These are phyloP conservation scores for Tetrahymena thermophila DNA, from an alignment of 73 alveolate species.

Conservation along the genomic window DNA sequence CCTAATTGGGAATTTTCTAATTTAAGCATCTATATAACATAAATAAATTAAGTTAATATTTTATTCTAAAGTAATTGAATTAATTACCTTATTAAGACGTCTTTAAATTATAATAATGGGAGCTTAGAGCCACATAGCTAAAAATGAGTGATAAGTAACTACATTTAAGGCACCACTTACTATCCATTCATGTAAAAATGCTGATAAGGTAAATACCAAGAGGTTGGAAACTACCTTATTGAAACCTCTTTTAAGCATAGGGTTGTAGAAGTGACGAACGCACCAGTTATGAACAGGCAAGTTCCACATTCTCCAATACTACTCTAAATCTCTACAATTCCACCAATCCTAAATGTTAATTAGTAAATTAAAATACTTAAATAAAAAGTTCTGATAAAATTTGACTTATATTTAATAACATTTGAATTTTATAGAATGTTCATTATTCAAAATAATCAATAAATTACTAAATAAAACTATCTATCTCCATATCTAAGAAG, in stretches of 20 bases:
- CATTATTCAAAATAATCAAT: too few relatives aligned
- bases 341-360: conserved; percentile 46
- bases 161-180: conserved; percentile 60
- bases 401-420: too few relatives aligned
- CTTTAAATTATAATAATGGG: conserved; percentile 67
- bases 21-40: conserved; percentile 1
- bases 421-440: too few relatives aligned
- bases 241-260: conserved; percentile 58
- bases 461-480: conserved; percentile 48
- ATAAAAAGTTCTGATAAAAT: too few relatives aligned
- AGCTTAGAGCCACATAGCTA: conserved; percentile 60
- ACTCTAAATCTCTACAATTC: conserved; percentile 51
- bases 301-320: conserved; percentile 72
- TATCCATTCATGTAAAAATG: conserved; percentile 75
- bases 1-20: conserved; percentile 52
- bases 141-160: conserved; percentile 56
- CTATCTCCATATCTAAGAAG: conserved; percentile 75
- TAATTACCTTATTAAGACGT: conserved; percentile 47
- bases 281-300: conserved; percentile 82
- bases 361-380: background rate
- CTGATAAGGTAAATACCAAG: conserved; percentile 63
- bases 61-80: background rate
- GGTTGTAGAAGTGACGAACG: conserved; percentile 75
- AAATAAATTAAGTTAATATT: background rate
- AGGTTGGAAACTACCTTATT: conserved; percentile 47